A percentile compares a stretch with the other conserved stretches of the same genome.
These are phyloP conservation scores for Triticum timopheevii DNA, from an alignment of 176 grass and related monocot species.

Conservation along the genomic window DNA sequence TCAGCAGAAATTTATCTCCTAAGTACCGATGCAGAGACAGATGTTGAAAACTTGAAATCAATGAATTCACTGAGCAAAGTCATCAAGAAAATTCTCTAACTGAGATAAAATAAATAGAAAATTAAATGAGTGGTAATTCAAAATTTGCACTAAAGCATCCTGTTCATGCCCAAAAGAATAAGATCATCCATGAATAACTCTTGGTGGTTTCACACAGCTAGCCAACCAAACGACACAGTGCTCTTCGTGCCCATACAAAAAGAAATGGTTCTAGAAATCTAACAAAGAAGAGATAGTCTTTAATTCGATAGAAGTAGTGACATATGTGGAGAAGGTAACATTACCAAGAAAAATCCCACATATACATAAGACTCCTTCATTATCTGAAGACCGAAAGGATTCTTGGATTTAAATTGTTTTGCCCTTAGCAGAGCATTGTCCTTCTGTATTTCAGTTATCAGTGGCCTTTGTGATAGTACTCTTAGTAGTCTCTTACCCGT, in stretches of 20 bases:
- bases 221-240: neutral
- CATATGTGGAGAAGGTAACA: neutral
- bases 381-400: constrained; percentile 51
- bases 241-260: neutral
- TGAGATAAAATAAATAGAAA: constrained; percentile 2
- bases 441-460: constrained; percentile 69
- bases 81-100: neutral
- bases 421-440: constrained; percentile 50
- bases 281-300: neutral
- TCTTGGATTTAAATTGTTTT: constrained; percentile 63
- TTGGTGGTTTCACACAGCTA: neutral
- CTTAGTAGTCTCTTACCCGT: constrained; percentile 44
- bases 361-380: constrained; percentile 91
- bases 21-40: neutral
- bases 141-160: neutral
- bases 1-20: neutral
- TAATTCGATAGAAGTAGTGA: constrained; percentile 6
- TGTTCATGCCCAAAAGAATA: neutral
- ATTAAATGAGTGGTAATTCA: neutral
- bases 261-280: neutral
- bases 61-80: neutral
- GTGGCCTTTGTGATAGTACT: constrained; percentile 64
- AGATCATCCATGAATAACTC: neutral
- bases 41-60: neutral
- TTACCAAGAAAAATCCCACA: constrained; percentile 82